Percentiles rank a stretch among this genome's conserved stretches.
phyloP scores from a whole-genome alignment of 2,329 filamentous ascomycete genomes.

The Trichophyton simii region DNA sequence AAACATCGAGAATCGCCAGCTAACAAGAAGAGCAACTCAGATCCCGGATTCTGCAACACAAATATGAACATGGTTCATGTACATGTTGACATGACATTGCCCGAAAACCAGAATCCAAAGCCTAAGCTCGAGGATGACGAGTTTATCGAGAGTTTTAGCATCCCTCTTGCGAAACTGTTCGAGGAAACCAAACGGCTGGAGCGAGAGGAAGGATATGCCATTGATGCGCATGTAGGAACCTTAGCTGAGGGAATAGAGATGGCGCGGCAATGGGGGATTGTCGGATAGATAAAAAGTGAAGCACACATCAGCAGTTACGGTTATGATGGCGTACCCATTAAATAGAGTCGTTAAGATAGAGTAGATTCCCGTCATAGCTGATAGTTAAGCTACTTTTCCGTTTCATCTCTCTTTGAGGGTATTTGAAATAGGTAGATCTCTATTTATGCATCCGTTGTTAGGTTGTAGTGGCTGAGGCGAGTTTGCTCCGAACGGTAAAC shows the following conservation, averaged over 20 bases:
- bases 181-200: constrained; percentile 55
- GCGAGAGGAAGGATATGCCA: constrained; percentile 53
- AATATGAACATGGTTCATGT: constrained; percentile 53
- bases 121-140: constrained; percentile 65
- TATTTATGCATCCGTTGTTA: too few relatives aligned
- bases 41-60: constrained; percentile 39
- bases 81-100: constrained; percentile 53
- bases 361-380: background rate
- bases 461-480: too few relatives aligned
- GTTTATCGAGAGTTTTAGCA: constrained; percentile 67
- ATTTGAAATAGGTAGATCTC: too few relatives aligned
- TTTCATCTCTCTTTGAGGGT: background rate
- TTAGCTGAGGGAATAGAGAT: constrained; percentile 67
- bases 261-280: constrained; percentile 40
- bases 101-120: constrained; percentile 56
- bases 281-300: constrained; percentile 4
- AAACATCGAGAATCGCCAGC: background rate
- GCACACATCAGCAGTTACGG: background rate
- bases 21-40: constrained; percentile 18
- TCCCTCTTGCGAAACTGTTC: constrained; percentile 53
- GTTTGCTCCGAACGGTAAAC: background rate
- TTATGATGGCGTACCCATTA: too few relatives aligned
- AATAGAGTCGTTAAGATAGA: background rate
- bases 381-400: background rate
- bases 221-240: constrained; percentile 66